These are phyloP conservation scores for Coemansia aciculifera DNA, from an alignment of 192 early-diverging fungal genomes.

Conservation along the genomic window DNA sequence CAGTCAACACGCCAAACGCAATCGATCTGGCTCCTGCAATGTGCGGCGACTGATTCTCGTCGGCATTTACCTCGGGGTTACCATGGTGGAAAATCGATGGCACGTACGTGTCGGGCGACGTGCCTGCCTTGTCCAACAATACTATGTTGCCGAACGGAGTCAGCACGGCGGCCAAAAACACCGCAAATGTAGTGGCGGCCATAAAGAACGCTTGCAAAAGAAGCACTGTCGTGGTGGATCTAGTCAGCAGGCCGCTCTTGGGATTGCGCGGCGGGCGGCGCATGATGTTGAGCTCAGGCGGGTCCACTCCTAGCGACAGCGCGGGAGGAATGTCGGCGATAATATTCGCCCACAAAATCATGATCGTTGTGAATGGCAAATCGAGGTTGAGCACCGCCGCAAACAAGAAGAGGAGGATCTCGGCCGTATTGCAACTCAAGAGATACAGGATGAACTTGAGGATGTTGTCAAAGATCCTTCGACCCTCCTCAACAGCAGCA, in stretches of 20 bases:
- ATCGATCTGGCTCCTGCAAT: constrained; percentile 52
- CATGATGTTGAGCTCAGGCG: constrained; percentile 85
- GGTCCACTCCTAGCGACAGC: constrained; percentile 90
- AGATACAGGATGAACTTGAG: constrained; percentile 96
- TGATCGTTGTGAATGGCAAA: constrained; percentile 86
- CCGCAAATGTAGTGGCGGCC: constrained; percentile 62
- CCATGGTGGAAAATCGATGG: constrained; percentile 51
- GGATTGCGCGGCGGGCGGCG: constrained; percentile 76
- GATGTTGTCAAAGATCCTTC: constrained; percentile 97
- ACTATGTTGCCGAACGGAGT: constrained; percentile 46
- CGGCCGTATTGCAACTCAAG: constrained; percentile 90
- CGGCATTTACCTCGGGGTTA: constrained; percentile 44
- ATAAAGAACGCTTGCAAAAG: constrained; percentile 73
- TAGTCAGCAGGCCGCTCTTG: constrained; percentile 70
- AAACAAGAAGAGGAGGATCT: constrained; percentile 87
- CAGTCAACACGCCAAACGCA: constrained; percentile 80
- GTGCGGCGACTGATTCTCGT: constrained; percentile 44
- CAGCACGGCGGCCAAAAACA: constrained; percentile 60
- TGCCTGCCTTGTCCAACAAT: constrained; percentile 21
- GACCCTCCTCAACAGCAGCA: constrained; percentile 88
- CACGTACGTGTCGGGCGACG: constrained; percentile 32
- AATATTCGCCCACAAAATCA: constrained; percentile 97
- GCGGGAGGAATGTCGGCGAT: constrained; percentile 97
- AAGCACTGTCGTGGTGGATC: constrained; percentile 63
- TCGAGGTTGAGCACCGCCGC: constrained; percentile 74